Percentiles rank a stretch among this genome's conserved stretches.
Conservation (phyloP, 106 monocot genomes). For the Xerophyta viscosa region DNA sequence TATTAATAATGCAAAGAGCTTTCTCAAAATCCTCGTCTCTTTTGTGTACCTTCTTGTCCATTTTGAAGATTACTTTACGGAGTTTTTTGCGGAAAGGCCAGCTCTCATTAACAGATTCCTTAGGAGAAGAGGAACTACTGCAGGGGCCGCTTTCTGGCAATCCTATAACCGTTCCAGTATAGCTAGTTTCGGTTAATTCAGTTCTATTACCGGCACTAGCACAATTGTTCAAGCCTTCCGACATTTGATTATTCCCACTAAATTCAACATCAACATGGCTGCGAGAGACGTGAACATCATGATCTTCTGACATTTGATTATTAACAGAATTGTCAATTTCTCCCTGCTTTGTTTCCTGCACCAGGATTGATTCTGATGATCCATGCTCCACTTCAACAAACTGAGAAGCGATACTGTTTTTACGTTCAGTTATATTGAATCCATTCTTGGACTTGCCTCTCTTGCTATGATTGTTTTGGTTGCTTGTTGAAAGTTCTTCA, state of each 20-base stretch:
- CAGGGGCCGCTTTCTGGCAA: conserved; percentile 16
- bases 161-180: conserved; percentile 9
- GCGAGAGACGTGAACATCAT: conserved; percentile 7
- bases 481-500: conserved; percentile 8
- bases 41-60: conserved; percentile 45
- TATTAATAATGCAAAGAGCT: conserved; percentile 74
- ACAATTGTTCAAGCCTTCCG: not conserved
- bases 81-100: conserved; percentile 57
- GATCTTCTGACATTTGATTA: not conserved
- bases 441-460: conserved; percentile 6
- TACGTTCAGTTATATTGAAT: not conserved
- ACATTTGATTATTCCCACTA: not conserved
- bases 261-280: not conserved
- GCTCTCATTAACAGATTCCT: conserved; percentile 45
- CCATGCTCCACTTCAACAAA: no score
- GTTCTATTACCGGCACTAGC: conserved; percentile 3
- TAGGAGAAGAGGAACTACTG: conserved; percentile 23
- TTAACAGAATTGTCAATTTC: not conserved
- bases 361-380: not conserved
- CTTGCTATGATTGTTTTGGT: conserved; percentile 8
- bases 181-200: conserved; percentile 6
- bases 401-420: not conserved
- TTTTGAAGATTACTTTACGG: conserved; percentile 53
- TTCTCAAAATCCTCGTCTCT: conserved; percentile 63
- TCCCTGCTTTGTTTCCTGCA: not conserved